These are phyloP conservation scores for Pseudogymnoascus sp. DNA, from an alignment of 2,329 filamentous ascomycete genomes.

Conservation along the genomic window DNA sequence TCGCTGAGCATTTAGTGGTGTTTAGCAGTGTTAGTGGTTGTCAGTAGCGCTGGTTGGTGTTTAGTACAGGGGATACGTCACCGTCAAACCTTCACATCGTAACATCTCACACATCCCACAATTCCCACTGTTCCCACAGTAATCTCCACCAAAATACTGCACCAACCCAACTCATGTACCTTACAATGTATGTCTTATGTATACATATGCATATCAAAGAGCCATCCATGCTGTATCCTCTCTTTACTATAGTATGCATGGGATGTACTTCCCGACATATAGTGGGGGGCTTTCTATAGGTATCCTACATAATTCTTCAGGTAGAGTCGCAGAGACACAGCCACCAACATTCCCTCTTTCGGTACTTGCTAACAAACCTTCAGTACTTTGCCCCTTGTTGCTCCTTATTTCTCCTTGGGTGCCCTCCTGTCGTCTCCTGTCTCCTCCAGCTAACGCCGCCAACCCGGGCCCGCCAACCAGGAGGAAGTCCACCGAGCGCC, in stretches of 20 bases:
- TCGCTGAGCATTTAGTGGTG: no score
- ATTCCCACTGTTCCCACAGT: background rate
- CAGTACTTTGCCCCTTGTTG: constrained; percentile 1
- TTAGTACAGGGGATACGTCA: constrained; percentile 5
- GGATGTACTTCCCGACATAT: background rate
- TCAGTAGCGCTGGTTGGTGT: background rate
- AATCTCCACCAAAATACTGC: constrained; percentile 1
- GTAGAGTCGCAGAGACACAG: background rate
- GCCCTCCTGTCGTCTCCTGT: background rate
- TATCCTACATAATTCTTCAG: background rate
- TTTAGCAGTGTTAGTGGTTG: background rate
- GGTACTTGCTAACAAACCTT: background rate
- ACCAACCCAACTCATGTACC: constrained; percentile 3
- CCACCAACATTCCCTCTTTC: background rate
- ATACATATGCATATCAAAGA: constrained; percentile 5
- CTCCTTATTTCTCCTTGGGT: background rate
- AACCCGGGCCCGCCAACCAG: background rate
- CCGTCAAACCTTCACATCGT: background rate
- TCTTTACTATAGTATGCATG: background rate
- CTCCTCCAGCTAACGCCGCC: background rate
- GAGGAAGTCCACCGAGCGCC: background rate
- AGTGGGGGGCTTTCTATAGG: background rate
- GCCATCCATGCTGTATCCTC: background rate
- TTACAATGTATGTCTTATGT: background rate
- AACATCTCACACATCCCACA: background rate